Percentiles rank a stretch among this genome's conserved stretches.
phyloP scores from a whole-genome alignment of 768 basidiomycete species.

The Pleurotus eryngii region DNA sequence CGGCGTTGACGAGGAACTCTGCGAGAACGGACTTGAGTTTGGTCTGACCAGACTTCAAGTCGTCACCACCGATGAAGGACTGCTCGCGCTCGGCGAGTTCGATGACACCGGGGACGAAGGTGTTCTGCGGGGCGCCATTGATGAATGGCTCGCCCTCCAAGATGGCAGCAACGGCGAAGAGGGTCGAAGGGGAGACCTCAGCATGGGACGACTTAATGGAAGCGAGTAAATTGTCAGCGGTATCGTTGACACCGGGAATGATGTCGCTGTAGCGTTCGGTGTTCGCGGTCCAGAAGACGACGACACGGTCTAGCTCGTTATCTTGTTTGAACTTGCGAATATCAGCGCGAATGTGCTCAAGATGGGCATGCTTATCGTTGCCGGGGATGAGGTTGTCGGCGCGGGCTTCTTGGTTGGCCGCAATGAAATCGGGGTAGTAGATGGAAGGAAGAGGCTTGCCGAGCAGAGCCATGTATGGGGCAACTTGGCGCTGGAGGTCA shows the following conservation, averaged over 20 bases:
- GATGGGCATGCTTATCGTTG: constrained; percentile 81
- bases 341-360: constrained; percentile 89
- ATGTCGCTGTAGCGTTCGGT: constrained; percentile 97
- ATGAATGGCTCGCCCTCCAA: constrained; percentile 94
- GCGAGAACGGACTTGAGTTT: constrained; percentile 96
- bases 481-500: constrained; percentile 94
- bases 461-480: constrained; percentile 76
- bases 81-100: constrained; percentile 84
- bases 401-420: constrained; percentile 94
- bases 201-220: constrained; percentile 82
- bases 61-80: constrained; percentile 96
- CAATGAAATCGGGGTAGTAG: constrained; percentile 97
- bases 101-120: constrained; percentile 94
- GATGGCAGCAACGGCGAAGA: constrained; percentile 94
- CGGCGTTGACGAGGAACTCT: constrained; percentile 98
- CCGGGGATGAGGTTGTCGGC: constrained; percentile 93
- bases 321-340: constrained; percentile 89
- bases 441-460: constrained; percentile 88
- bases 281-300: constrained; percentile 99
- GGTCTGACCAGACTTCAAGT: constrained; percentile 97
- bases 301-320: constrained; percentile 79
- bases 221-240: constrained; percentile 79
- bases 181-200: constrained; percentile 94
- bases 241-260: constrained; percentile 93
- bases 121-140: constrained; percentile 98